phyloP scores from a whole-genome alignment of 495 filamentous ascomycete species.

The Xylaria cubensis region DNA sequence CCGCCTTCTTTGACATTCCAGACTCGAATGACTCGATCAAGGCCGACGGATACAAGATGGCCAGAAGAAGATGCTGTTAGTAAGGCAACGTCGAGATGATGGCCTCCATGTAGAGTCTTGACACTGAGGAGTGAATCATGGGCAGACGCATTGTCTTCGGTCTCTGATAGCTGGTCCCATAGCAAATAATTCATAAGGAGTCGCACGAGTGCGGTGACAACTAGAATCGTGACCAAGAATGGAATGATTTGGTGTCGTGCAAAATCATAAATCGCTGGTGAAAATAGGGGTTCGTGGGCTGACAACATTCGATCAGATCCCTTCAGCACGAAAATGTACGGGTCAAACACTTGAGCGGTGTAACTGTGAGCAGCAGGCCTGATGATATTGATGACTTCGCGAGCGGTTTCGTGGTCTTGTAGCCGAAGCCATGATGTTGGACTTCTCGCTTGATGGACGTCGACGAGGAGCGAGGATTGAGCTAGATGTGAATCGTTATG shows the following conservation, averaged over 20 bases:
- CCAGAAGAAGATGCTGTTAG: slow-evolving; percentile 63
- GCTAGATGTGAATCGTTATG: slow-evolving; percentile 35
- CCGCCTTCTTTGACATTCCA: slow-evolving; percentile 61
- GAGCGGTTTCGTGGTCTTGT: slow-evolving; percentile 76
- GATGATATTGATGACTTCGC: slow-evolving; percentile 70
- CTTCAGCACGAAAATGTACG: slow-evolving; percentile 69
- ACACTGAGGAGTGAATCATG: slow-evolving; percentile 62
- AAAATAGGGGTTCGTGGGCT: slow-evolving; percentile 47
- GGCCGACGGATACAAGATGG: slow-evolving; percentile 67
- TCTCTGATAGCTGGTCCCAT: slow-evolving; percentile 55
- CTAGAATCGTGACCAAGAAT: slow-evolving; percentile 60
- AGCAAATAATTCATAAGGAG: slow-evolving; percentile 72
- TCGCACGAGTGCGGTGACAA: slow-evolving; percentile 62
- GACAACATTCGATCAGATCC: slow-evolving; percentile 64
- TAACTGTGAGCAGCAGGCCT: slow-evolving; percentile 71
- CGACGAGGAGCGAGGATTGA: slow-evolving; percentile 50
- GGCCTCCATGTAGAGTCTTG: slow-evolving; percentile 62
- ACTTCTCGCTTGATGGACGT: slow-evolving; percentile 70
- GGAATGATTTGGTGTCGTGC: slow-evolving; percentile 61
- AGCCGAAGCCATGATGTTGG: slow-evolving; percentile 73
- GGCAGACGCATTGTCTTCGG: slow-evolving; percentile 39
- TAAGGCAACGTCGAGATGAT: slow-evolving; percentile 68
- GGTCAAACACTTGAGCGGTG: slow-evolving; percentile 70
- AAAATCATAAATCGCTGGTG: slow-evolving; percentile 63
- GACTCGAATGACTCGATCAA: slow-evolving; percentile 67